Evolutionary conservation across 352 stramenopile genomes (phyloP), one percentile per base, ranked within the genome.

Genomic region (Saprolegnia diclina): DNA sequence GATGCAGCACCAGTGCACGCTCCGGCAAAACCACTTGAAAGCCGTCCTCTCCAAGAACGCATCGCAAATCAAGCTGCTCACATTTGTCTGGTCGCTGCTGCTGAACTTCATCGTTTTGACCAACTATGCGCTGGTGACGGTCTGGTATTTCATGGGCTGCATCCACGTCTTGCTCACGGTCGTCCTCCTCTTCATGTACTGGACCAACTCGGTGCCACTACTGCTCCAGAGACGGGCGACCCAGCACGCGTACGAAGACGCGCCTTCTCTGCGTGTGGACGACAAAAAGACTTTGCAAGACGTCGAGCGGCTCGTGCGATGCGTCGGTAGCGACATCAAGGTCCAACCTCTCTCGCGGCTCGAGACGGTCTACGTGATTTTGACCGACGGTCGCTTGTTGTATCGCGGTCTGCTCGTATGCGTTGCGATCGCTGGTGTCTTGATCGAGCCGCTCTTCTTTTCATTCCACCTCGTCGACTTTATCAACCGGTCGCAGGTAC

Each of bases 391-490:
- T 50, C 79, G 80, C 14, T 77, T 89, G 32, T 32, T 88, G 32
- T 90, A 90, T 65, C 78, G 74, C 53, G 29, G 85, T n/a, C 65
- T 75, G 67, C 80, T 89, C 52, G 86, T 92, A 56, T 59, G 74
- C 0, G 74, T 87, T 35, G 79, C 83, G 7, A 76, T 90, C 21
- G 70, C 88, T 14, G 82, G 82, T 4, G 76, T 80, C 38, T 85
- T 85, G 56, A 68, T 92, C 19, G 85, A 88, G 73, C 87, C 85
- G 42, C 78, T 92, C 40, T 92, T 82, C 75, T 92, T 92, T 62
- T 77, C 82, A 22, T 90, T 90, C 48, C 81, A 90, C 48, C 53
- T 92, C 21, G 73, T 92, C 10, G 83, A 92, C 63, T 72, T 90
- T 40, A 76, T 92, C n/a, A 87, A 90, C 48, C 79, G 81, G n/a